Evolutionary conservation across 352 stramenopile genomes (phyloP).

Genomic region (Blastocystis sp.): DNA sequence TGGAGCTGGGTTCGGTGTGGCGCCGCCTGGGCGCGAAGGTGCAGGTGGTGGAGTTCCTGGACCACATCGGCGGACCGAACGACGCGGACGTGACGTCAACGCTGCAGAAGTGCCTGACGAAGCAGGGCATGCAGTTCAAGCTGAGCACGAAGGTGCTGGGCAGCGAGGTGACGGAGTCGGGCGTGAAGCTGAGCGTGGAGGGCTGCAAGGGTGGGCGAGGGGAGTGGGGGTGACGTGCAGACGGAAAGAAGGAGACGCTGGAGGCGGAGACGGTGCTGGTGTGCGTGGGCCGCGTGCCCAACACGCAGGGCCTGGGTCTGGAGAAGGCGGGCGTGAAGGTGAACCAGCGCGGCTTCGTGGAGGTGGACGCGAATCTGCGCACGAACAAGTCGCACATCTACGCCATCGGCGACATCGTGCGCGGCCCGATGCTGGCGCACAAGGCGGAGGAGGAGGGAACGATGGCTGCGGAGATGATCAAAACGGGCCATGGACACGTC

Average conservation of each 20-base stretch:
- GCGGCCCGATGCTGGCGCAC: slow-evolving; percentile 94
- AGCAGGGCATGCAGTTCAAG: slow-evolving; percentile 94
- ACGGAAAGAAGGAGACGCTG: slow-evolving; percentile 65
- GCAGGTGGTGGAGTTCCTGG: slow-evolving; percentile 93
- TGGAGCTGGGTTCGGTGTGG: slow-evolving; percentile 96
- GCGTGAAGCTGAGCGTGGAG: slow-evolving; percentile 88
- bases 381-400: slow-evolving; percentile 84
- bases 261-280: slow-evolving; percentile 73
- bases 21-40: slow-evolving; percentile 83
- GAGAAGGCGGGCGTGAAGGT: slow-evolving; percentile 87
- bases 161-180: slow-evolving; percentile 75
- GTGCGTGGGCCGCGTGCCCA: slow-evolving; percentile 81
- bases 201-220: slow-evolving; percentile 66
- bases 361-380: slow-evolving; percentile 89
- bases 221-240: slow-evolving; percentile 57
- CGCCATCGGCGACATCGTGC: slow-evolving; percentile 91
- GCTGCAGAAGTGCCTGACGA: slow-evolving; percentile 91
- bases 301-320: slow-evolving; percentile 83
- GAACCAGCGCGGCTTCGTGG: slow-evolving; percentile 86
- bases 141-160: slow-evolving; percentile 86
- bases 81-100: slow-evolving; percentile 81
- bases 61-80: slow-evolving; percentile 77
- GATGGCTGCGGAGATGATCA: slow-evolving; percentile 88
- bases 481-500: slow-evolving; percentile 87
- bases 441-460: slow-evolving; percentile 98